phyloP scores from a whole-genome alignment of 352 stramenopile species.

The Phytophthora cactorum region DNA sequence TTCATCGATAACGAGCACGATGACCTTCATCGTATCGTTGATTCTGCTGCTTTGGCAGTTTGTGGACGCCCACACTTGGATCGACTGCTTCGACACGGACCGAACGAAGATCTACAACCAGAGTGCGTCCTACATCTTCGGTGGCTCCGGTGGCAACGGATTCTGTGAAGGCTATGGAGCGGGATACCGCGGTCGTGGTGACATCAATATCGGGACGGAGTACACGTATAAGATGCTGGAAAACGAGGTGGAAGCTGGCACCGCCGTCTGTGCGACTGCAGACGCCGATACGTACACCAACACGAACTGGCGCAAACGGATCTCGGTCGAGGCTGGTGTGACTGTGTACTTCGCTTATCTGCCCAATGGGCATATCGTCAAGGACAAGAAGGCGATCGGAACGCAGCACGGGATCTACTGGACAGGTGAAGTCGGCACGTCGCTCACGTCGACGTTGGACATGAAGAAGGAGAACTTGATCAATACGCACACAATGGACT shows the following conservation, averaged over 20 bases:
- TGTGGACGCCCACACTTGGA: constrained; percentile 60
- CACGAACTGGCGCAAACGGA: constrained; percentile 58
- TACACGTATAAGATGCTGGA: constrained; percentile 79
- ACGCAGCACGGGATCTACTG: constrained; percentile 72
- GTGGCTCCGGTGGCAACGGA: constrained; percentile 64
- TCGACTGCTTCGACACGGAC: constrained; percentile 61
- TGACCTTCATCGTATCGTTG: neutral
- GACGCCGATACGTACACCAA: constrained; percentile 57
- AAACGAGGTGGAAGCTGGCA: constrained; percentile 63
- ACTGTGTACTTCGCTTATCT: constrained; percentile 61
- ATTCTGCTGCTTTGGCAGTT: neutral
- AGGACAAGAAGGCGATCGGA: constrained; percentile 71
- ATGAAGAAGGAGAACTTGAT: constrained; percentile 58
- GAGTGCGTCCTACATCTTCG: constrained; percentile 74
- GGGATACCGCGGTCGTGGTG: constrained; percentile 61
- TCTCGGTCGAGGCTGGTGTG: constrained; percentile 47
- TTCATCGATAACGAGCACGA: neutral
- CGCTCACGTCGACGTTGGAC: constrained; percentile 53
- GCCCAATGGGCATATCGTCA: constrained; percentile 66
- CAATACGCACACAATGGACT: constrained; percentile 51
- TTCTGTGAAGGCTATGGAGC: constrained; percentile 71
- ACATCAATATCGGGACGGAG: constrained; percentile 49
- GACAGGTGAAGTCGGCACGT: constrained; percentile 47
- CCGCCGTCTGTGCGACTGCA: constrained; percentile 47
- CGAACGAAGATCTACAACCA: constrained; percentile 67